phyloP scores from a whole-genome alignment of 495 filamentous ascomycete genomes.

The Neurospora sp. region DNA sequence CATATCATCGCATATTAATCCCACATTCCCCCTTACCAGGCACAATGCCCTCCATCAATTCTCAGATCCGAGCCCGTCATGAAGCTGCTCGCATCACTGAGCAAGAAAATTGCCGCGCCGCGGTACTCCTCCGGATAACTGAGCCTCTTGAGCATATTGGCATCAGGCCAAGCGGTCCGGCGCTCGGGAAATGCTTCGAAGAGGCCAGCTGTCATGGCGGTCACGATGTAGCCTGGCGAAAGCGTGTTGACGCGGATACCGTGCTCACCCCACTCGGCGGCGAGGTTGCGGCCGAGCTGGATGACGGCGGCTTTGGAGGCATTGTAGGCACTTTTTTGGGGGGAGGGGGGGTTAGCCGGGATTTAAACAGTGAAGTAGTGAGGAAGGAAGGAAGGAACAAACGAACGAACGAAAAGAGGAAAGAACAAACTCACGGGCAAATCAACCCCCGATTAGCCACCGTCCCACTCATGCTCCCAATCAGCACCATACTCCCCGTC shows the following conservation, averaged over 20 bases:
- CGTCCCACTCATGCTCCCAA: conserved; percentile 72
- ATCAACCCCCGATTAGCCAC: conserved; percentile 57
- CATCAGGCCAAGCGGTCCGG: conserved; percentile 64
- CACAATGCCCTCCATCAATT: conserved; percentile 73
- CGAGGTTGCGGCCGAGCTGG: conserved; percentile 79
- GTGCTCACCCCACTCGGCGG: conserved; percentile 73
- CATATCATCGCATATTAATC: not conserved
- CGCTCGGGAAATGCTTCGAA: conserved; percentile 70
- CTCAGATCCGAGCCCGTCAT: conserved; percentile 76
- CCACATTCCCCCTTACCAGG: conserved; percentile 46
- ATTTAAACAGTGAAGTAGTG: not conserved
- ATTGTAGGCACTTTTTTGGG: conserved; percentile 61
- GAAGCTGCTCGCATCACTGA: conserved; percentile 78
- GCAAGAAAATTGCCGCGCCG: conserved; percentile 70
- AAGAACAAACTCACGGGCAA: conserved; percentile 28
- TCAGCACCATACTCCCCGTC: conserved; percentile 58
- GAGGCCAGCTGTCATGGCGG: conserved; percentile 76
- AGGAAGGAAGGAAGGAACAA: not conserved
- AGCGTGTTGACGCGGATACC: conserved; percentile 93
- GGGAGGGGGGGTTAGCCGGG: not conserved
- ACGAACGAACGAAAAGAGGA: not conserved
- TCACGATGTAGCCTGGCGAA: conserved; percentile 90
- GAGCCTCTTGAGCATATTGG: conserved; percentile 81
- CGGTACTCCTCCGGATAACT: conserved; percentile 74
- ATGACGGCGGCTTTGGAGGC: conserved; percentile 81